A percentile compares a stretch with the other conserved stretches of the same genome.
These are phyloP conservation scores for Pseudonectria buxi DNA, from an alignment of 2,329 filamentous ascomycete genomes.

Conservation along the genomic window DNA sequence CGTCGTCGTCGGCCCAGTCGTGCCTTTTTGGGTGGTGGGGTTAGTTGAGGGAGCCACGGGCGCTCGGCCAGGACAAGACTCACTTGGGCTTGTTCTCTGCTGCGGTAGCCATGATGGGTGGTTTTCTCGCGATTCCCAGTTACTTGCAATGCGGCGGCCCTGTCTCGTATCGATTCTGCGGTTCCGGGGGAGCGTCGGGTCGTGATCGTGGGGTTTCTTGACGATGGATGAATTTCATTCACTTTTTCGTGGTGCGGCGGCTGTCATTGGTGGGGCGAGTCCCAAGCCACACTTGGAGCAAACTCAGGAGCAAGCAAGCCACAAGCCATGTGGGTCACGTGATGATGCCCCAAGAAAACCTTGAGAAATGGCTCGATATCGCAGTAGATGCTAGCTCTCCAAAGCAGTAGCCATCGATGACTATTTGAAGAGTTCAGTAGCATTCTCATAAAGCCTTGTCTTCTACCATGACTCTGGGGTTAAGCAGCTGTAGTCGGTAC, in stretches of 20 bases:
- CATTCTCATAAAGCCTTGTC: too few species aligned
- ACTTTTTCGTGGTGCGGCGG: conserved; percentile 36
- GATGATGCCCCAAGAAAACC: conserved; percentile 5
- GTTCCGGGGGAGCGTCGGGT: conserved; percentile 18
- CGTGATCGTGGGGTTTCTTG: conserved; percentile 33
- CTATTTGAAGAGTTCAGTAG: too few species aligned
- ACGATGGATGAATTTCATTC: conserved; percentile 31
- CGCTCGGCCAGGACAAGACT: conserved; percentile 17
- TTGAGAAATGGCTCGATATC: too few species aligned
- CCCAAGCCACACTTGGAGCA: conserved; percentile 21
- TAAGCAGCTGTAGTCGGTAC: too few species aligned
- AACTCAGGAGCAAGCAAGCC: conserved; percentile 4
- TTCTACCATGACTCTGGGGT: too few species aligned
- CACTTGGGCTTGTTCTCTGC: conserved; percentile 35
- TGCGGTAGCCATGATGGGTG: conserved; percentile 32
- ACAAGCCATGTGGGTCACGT: conserved; percentile 20
- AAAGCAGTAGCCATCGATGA: too few species aligned
- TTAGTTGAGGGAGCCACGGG: conserved; percentile 24
- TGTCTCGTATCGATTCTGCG: conserved; percentile 16
- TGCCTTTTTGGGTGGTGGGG: conserved; percentile 40
- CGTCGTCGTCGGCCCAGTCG: conserved; percentile 96
- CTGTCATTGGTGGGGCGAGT: conserved; percentile 27
- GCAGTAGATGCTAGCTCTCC: too few species aligned
- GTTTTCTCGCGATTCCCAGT: conserved; percentile 10
- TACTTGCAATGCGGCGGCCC: conserved; percentile 9